Conservation (phyloP, 1,284 basidiomycete genomes). For the Sutorius eximius region DNA sequence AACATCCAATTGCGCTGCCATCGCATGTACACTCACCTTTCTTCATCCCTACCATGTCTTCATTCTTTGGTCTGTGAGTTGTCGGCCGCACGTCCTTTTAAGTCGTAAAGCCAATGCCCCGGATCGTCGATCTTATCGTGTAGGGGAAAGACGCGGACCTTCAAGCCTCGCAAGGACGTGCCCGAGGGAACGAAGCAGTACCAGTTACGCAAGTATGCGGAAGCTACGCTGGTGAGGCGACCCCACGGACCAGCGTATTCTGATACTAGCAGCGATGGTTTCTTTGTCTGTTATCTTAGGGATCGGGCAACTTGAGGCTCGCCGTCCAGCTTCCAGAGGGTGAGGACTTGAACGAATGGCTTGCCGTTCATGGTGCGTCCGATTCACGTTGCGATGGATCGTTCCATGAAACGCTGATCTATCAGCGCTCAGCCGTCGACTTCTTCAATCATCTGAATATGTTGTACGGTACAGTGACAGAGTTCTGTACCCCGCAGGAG, state of each 20-base stretch:
- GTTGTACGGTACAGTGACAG: slow-evolving; percentile 94
- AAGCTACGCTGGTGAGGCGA: slow-evolving; percentile 82
- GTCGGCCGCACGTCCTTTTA: background rate
- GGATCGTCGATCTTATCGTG: slow-evolving; percentile 7
- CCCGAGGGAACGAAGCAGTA: slow-evolving; percentile 97
- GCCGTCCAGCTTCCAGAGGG: slow-evolving; percentile 93
- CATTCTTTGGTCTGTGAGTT: slow-evolving; percentile 82
- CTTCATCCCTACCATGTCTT: slow-evolving; percentile 55
- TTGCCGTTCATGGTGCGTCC: slow-evolving; percentile 88
- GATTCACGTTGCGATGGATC: background rate
- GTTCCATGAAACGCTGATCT: slow-evolving; percentile 2
- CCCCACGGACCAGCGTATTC: slow-evolving; percentile 1
- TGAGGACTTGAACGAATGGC: slow-evolving; percentile 94
- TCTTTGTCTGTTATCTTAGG: slow-evolving; percentile 47
- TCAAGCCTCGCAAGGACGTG: slow-evolving; percentile 94
- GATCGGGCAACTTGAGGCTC: slow-evolving; percentile 88
- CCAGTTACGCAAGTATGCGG: slow-evolving; percentile 95
- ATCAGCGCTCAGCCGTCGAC: slow-evolving; percentile 69
- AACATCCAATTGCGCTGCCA: background rate
- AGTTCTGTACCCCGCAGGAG: slow-evolving; percentile 94
- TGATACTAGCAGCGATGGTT: slow-evolving; percentile 7
- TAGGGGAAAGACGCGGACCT: slow-evolving; percentile 90
- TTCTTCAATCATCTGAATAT: slow-evolving; percentile 97
- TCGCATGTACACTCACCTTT: slow-evolving; percentile 9
- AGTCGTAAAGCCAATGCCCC: slow-evolving; percentile 9